Base-by-base conservation (phyloP, 2,329 filamentous ascomycete genomes). In the Lachnellula willkommii region DNA sequence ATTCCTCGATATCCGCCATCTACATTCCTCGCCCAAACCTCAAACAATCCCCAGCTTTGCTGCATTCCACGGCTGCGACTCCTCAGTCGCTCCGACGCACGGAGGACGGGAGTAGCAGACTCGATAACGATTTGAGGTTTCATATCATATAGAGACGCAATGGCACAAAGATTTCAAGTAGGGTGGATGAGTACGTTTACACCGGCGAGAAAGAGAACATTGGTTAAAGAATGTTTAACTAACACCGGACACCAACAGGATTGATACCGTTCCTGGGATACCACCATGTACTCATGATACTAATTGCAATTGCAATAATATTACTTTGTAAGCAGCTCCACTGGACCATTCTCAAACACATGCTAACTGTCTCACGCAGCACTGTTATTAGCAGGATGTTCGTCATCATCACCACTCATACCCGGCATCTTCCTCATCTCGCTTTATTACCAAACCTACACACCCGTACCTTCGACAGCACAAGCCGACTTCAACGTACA, bases 371-470 rank as follows among this genome's bases (percentile, higher is more conserved):
- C 37, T 54, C 55, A 42, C 54, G 58, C 67, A 96, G 92, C 94
- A 66, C 83, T 99, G 62, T 77, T 99, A 67, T 59, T 99, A 64
- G 93, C 94, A 68, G 94, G 94, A 67, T 99, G 94, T 75, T 97
- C 94, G 4, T 97, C 93, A 9, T 96, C 93, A 42, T 96, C 93
- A 51, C 94, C 93, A 2, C 78, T 95, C 26, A 96, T 99, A 66
- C 94, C 94, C 26, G 85, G 87, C 70, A 97, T 99, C 74, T 99
- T 96, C 80, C 84, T 99, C 65, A 89, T 99, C 63, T 96, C 92
- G n/a, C 83, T 99, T 68, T 97, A 95, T 82, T 99, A 71, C 77
- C 78, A 95, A 71, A 79, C 82, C 60, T 96, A 96, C 75, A 84
- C 85, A 20, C 89, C 94, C 3, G 78, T 82, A 28, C 93, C 93